Evolutionary conservation across 2,329 filamentous ascomycete species (phyloP).

Genomic region (Alternaria panax): DNA sequence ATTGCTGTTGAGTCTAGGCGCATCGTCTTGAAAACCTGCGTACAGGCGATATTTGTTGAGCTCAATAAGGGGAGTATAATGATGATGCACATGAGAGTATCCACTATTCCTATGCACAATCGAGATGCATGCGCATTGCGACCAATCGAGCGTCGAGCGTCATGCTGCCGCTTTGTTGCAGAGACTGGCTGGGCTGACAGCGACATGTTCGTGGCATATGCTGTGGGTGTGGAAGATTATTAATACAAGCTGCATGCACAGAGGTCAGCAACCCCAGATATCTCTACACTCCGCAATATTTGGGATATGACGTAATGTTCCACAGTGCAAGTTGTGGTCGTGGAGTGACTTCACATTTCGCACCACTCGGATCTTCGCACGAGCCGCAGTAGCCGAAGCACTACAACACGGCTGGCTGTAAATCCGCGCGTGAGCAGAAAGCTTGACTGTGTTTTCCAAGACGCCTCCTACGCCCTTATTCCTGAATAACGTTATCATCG

Average conservation of each 20-base stretch:
- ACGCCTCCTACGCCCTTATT: background rate
- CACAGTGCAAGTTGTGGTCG: background rate
- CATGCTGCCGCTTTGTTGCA: background rate
- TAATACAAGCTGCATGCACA: background rate
- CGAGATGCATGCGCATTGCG: background rate
- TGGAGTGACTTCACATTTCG: background rate
- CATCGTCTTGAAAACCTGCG: background rate
- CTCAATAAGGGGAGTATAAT: background rate
- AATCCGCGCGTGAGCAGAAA: background rate
- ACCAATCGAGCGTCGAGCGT: background rate
- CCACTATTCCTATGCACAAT: background rate
- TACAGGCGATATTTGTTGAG: background rate
- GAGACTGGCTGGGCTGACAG: background rate
- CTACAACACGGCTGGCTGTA: background rate
- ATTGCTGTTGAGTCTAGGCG: background rate
- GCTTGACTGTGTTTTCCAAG: background rate
- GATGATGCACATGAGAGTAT: background rate
- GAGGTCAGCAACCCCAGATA: background rate
- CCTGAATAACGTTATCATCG: background rate
- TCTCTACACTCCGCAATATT: background rate
- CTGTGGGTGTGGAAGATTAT: background rate
- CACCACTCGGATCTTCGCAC: background rate
- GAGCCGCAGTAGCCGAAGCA: conserved; percentile 3
- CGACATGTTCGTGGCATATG: background rate
- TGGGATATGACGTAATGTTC: conserved; percentile 5